Evolutionary conservation across 169 alveolate genomes (phyloP).

Genomic region (Toxoplasma gondii): DNA sequence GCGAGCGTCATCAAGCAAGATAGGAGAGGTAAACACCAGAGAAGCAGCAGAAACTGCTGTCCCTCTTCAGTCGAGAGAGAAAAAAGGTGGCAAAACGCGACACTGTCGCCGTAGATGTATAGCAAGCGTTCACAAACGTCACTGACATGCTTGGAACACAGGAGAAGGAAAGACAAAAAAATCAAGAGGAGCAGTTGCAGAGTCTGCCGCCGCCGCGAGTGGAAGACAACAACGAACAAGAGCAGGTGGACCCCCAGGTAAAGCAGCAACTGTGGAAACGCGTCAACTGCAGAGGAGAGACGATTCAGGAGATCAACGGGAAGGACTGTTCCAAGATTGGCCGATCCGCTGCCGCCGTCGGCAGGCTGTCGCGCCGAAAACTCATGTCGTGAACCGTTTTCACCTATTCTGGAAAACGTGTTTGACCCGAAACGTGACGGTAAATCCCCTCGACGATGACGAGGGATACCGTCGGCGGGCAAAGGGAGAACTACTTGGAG

Average conservation of each 20-base stretch:
- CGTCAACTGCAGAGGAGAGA: background rate
- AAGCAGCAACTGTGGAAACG: background rate
- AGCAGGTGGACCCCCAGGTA: background rate
- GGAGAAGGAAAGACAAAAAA: background rate
- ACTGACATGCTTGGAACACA: constrained; percentile 8
- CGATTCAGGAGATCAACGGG: background rate
- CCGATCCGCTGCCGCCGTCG: too few species aligned
- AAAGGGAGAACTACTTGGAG: background rate
- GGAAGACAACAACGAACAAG: background rate
- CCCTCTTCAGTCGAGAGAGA: background rate
- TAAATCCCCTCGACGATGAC: background rate
- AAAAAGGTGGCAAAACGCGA: background rate
- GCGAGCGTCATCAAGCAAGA: background rate
- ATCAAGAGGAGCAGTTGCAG: constrained; percentile 1
- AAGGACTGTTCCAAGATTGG: too few species aligned
- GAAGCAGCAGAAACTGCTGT: background rate
- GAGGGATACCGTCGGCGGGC: background rate
- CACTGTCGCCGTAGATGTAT: background rate
- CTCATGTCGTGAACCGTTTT: too few species aligned
- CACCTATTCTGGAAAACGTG: too few species aligned
- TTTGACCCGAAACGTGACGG: background rate
- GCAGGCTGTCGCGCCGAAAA: too few species aligned
- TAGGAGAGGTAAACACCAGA: constrained; percentile 1
- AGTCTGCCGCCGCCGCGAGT: background rate
- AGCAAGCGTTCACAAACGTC: background rate